Base-by-base conservation (phyloP, 2,329 filamentous ascomycete genomes). In the Saccharata proteae region DNA sequence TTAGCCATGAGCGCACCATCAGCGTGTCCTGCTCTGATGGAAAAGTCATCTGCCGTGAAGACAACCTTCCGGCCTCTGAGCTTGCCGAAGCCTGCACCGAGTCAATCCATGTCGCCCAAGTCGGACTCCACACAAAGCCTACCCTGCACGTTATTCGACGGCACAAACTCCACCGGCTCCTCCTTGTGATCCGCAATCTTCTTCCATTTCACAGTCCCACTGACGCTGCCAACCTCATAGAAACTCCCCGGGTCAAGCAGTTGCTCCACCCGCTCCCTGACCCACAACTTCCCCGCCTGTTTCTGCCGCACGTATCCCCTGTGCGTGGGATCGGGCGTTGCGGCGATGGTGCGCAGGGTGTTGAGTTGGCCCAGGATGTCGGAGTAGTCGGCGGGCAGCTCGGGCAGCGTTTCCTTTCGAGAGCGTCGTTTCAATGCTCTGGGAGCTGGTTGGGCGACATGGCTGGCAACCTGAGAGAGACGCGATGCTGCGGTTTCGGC, bases 31-130 rank as follows among this genome's bases (percentile, higher is more conserved):
- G 71, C 71, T 5, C 74, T 57, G 16, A 77, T 66, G 2, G 64
- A 69, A 40, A 76, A 77, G 45, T 78, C 74, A 44, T 78, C 73
- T 0, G 71, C 72, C 0, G 74, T 77, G 29, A 77, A 65, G 0
- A 76, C 53, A 3, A 77, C 58, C 32, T 64, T 62, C 22, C 73
- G 54, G 0, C 67, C 68, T 13, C 59, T 49, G 16, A 77, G 43
- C 27, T 53, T 57, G 3, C 71, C 70, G 33, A 68, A 64, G 0
- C 69, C 48, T 45, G 16, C 3, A 4, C 3, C 22, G 3, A 11
- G 4, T 16, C 18, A 30, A 16, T 29, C 44, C 13, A 46, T 26
- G 12, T 11, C 7, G 3, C 16, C 10, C 5, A 24, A 10, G 11
- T 6, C 29, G 22, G n/a, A 29, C 18, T 12, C 19, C 18, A 2